Conservation (phyloP, 768 basidiomycete species). For the Chalciporus sphaerocephalus region DNA sequence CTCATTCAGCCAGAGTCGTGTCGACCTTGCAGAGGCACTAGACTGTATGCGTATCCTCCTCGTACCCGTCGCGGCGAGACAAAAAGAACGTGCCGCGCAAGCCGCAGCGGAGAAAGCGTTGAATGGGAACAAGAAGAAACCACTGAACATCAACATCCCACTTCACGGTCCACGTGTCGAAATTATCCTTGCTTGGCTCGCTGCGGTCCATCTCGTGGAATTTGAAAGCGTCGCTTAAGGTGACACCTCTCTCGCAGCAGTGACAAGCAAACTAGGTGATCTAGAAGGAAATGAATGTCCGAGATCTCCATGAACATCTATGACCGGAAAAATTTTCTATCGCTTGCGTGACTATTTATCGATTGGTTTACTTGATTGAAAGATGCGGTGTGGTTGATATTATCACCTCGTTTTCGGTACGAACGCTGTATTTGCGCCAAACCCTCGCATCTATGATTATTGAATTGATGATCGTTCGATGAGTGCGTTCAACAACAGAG, state of each 20-base stretch:
- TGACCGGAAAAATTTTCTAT: background rate
- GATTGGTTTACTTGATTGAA: background rate
- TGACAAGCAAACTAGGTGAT: background rate
- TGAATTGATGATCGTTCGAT: background rate
- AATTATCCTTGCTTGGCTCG: slow-evolving; percentile 81
- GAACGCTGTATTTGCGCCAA: slow-evolving; percentile 1
- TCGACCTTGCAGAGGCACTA: slow-evolving; percentile 51
- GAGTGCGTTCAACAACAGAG: background rate
- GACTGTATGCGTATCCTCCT: slow-evolving; percentile 71
- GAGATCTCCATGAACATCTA: slow-evolving; percentile 12
- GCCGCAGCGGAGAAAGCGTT: slow-evolving; percentile 46
- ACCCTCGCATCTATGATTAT: background rate
- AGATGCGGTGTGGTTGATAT: slow-evolving; percentile 1
- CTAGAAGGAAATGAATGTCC: background rate
- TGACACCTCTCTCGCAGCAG: background rate
- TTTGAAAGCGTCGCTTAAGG: slow-evolving; percentile 43
- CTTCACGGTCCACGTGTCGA: slow-evolving; percentile 85
- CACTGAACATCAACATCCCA: slow-evolving; percentile 71
- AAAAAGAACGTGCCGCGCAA: slow-evolving; percentile 54
- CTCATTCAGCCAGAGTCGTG: slow-evolving; percentile 16
- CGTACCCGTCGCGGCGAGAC: slow-evolving; percentile 62
- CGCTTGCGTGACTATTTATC: slow-evolving; percentile 1
- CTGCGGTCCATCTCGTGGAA: slow-evolving; percentile 73
- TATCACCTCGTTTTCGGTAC: background rate
- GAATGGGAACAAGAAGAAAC: slow-evolving; percentile 50